These are phyloP conservation scores for Sporothrix brasiliensis DNA, from an alignment of 2,329 filamentous ascomycete species.

Conservation along the genomic window DNA sequence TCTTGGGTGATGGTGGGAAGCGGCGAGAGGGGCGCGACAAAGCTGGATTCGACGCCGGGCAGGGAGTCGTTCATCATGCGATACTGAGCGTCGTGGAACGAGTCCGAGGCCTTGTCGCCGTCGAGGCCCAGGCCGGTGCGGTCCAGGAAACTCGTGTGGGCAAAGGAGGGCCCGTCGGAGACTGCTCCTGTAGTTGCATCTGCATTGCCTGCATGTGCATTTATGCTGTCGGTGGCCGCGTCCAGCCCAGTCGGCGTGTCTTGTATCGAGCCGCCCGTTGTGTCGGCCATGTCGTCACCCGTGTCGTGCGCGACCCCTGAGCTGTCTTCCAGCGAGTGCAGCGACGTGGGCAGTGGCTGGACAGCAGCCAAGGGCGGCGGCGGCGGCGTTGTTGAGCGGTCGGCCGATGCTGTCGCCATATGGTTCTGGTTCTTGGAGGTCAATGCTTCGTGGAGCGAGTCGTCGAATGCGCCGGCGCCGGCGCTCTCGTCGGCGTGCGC, in stretches of 20 bases:
- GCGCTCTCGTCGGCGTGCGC: not conserved
- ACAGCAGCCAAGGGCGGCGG: slow-evolving; percentile 3
- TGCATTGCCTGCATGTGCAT: no score
- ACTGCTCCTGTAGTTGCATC: not conserved
- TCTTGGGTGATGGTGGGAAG: slow-evolving; percentile 52
- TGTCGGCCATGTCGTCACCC: slow-evolving; percentile 9
- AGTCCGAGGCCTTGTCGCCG: slow-evolving; percentile 50
- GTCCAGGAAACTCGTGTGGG: slow-evolving; percentile 48
- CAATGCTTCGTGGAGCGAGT: slow-evolving; percentile 12
- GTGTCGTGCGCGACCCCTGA: not conserved
- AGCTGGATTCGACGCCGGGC: slow-evolving; percentile 68
- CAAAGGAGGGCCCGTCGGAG: not conserved
- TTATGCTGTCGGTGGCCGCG: not conserved
- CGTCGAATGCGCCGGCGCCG: slow-evolving; percentile 25
- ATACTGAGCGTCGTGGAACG: slow-evolving; percentile 57
- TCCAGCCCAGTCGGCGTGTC: not conserved
- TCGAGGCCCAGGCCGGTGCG: slow-evolving; percentile 39
- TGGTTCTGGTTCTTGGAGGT: not conserved
- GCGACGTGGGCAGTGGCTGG: not conserved
- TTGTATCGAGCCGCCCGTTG: not conserved
- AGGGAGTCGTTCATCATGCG: slow-evolving; percentile 60
- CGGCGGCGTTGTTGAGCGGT: slow-evolving; percentile 11
- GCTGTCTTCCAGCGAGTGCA: not conserved
- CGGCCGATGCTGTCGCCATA: not conserved
- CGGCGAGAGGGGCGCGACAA: slow-evolving; percentile 61